Conservation (phyloP, 331 rosid species). For the Arachis monticola region DNA sequence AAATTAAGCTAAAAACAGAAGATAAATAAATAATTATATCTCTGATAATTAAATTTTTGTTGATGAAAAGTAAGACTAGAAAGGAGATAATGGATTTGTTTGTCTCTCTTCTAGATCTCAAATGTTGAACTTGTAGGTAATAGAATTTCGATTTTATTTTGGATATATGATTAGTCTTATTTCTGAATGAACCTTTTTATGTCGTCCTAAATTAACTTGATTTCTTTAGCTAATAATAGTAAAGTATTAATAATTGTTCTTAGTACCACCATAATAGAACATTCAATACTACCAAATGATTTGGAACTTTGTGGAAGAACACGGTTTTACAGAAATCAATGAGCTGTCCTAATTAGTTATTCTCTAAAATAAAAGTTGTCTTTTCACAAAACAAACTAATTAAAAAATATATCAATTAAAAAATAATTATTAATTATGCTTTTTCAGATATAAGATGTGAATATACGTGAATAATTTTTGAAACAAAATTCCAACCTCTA, state of each 20-base stretch:
- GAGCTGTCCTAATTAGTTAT: conserved; percentile 13
- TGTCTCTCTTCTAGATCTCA: too few species aligned
- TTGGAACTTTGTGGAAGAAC: conserved; percentile 36
- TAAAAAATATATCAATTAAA: too few species aligned
- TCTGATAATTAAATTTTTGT: too few species aligned
- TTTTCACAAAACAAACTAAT: conserved; percentile 3
- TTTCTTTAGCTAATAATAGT: not conserved
- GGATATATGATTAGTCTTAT: too few species aligned
- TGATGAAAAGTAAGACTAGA: too few species aligned
- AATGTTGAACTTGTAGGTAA: too few species aligned
- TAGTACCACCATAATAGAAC: conserved; percentile 6
- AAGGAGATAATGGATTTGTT: too few species aligned
- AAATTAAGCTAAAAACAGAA: too few species aligned
- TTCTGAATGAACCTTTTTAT: too few species aligned
- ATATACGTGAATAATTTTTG: not conserved
- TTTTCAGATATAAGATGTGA: not conserved
- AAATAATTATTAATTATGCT: not conserved
- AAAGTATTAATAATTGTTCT: not conserved
- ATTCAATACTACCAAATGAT: not conserved
- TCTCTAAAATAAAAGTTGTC: conserved; percentile 19
- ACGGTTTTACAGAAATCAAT: conserved; percentile 43
- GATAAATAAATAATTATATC: too few species aligned
- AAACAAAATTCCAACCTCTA: not conserved
- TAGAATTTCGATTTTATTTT: too few species aligned
- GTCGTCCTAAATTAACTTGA: not conserved